phyloP scores from a whole-genome alignment of 768 basidiomycete genomes.

The Mycena belliarum region DNA sequence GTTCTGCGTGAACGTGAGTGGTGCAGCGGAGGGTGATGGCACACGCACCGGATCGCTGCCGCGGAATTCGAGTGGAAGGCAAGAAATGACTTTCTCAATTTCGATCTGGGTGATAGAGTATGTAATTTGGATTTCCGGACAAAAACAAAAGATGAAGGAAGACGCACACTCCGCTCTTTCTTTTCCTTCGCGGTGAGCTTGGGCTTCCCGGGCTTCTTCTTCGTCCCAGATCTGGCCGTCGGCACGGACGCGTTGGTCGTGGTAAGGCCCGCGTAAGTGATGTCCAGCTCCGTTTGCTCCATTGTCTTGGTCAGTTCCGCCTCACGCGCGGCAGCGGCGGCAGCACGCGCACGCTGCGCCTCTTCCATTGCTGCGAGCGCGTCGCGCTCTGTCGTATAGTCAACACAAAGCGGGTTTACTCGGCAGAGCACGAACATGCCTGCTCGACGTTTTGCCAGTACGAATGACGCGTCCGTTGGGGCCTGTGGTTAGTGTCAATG shows the following conservation, averaged over 20 bases:
- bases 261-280: constrained; percentile 40
- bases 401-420: not conserved
- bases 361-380: constrained; percentile 58
- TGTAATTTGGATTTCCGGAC: too few relatives aligned
- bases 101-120: constrained; percentile 41
- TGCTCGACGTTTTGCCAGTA: constrained; percentile 58
- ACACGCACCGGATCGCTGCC: constrained; percentile 80
- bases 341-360: constrained; percentile 38
- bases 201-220: constrained; percentile 62
- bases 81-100: constrained; percentile 71
- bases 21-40: not conserved
- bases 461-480: constrained; percentile 60
- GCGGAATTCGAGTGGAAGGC: constrained; percentile 86
- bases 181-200: constrained; percentile 80
- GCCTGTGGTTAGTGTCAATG: constrained; percentile 39
- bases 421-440: constrained; percentile 38
- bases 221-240: constrained; percentile 41
- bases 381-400: constrained; percentile 52
- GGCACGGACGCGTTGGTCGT: constrained; percentile 37
- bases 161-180: constrained; percentile 72
- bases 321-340: constrained; percentile 34
- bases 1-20: constrained; percentile 41
- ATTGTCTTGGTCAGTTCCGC: constrained; percentile 41
- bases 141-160: not conserved
- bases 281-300: constrained; percentile 42